Evolutionary conservation across 345 rosid species (phyloP).

Genomic region (Brassica napus): DNA sequence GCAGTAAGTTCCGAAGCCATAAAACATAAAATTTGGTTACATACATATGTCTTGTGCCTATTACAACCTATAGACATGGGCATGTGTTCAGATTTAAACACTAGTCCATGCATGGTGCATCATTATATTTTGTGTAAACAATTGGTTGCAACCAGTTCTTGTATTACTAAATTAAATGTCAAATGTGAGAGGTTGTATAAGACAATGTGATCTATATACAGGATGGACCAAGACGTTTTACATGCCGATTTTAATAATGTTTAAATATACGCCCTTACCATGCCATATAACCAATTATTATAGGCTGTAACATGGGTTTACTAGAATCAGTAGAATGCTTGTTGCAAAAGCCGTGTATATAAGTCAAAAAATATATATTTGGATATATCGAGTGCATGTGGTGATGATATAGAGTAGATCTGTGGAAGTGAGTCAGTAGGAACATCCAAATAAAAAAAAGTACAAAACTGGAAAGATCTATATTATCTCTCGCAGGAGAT

Average conservation of each 20-base stretch:
- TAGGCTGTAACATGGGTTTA: not conserved
- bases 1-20: no score
- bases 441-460: slow-evolving; percentile 19
- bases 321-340: not conserved
- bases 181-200: slow-evolving; percentile 11
- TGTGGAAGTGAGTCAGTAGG: slow-evolving; percentile 29
- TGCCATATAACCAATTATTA: not conserved
- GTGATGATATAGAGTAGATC: slow-evolving; percentile 26
- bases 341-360: not conserved
- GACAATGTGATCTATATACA: slow-evolving; percentile 29
- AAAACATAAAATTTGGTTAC: slow-evolving; percentile 3
- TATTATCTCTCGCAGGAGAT: not conserved
- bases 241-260: slow-evolving; percentile 23
- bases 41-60: slow-evolving; percentile 15
- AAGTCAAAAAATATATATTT: slow-evolving; percentile 9
- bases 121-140: slow-evolving; percentile 19
- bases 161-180: slow-evolving; percentile 10
- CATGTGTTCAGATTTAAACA: slow-evolving; percentile 36
- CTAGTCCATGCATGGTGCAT: slow-evolving; percentile 12
- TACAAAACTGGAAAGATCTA: not conserved
- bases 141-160: not conserved
- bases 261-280: not conserved
- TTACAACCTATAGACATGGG: slow-evolving; percentile 26
- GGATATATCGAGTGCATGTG: slow-evolving; percentile 28
- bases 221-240: slow-evolving; percentile 33